These are phyloP conservation scores for Coniochaeta prunicola DNA, from an alignment of 2,329 filamentous ascomycete species.

Conservation along the genomic window DNA sequence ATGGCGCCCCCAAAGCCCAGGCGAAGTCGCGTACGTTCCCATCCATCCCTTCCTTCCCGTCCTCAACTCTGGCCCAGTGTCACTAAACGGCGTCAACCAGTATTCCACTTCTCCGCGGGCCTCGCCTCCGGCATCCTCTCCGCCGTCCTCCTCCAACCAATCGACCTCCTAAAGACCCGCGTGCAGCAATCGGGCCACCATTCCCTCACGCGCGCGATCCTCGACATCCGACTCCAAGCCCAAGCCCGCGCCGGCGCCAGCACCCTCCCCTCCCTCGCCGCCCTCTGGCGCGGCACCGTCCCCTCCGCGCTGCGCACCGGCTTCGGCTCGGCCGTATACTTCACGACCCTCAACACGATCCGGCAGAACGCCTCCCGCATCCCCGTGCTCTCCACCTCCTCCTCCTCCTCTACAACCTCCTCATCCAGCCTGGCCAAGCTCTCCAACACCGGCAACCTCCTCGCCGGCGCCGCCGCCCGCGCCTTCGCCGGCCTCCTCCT, in stretches of 20 bases:
- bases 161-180: conserved; percentile 93
- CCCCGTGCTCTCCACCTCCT: conserved; percentile 20
- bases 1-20: conserved; percentile 22
- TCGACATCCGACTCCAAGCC: conserved; percentile 48
- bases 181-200: conserved; percentile 78
- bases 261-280: conserved; percentile 27
- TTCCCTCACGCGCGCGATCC: conserved; percentile 62
- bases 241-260: conserved; percentile 42
- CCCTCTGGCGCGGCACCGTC: conserved; percentile 86
- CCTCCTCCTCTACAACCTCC: conserved; percentile 32
- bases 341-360: conserved; percentile 77
- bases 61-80: not conserved
- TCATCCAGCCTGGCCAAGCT: conserved; percentile 70
- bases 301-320: conserved; percentile 92
- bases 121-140: conserved; percentile 81
- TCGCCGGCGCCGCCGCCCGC: conserved; percentile 76
- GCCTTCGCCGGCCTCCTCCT: conserved; percentile 83
- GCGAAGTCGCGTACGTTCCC: conserved; percentile 24
- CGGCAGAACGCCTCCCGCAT: conserved; percentile 57
- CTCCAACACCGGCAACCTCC: conserved; percentile 75
- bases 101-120: conserved; percentile 83
- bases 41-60: not conserved
- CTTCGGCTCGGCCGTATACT: conserved; percentile 89
- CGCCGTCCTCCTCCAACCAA: conserved; percentile 85
- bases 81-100: conserved; percentile 29